These are phyloP conservation scores for Erysimum cheiri DNA, from an alignment of 441 rosid genomes.

Conservation along the genomic window DNA sequence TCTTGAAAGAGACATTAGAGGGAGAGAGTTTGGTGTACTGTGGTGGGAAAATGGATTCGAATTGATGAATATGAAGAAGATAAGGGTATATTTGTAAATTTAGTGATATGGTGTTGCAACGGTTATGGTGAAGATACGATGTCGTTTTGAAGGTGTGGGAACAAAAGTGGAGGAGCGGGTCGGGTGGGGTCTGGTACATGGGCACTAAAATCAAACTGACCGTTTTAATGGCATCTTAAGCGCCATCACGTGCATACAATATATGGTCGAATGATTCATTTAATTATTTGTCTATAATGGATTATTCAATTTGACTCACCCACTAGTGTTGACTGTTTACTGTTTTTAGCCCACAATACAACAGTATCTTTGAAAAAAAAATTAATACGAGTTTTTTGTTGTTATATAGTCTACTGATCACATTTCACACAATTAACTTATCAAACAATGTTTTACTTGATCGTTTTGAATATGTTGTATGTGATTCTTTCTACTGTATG, in stretches of 20 bases:
- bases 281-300: not conserved
- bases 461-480: not conserved
- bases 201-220: slow-evolving; percentile 44
- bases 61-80: slow-evolving; percentile 59
- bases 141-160: slow-evolving; percentile 18
- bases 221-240: slow-evolving; percentile 48
- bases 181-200: slow-evolving; percentile 41
- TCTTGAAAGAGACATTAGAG: slow-evolving; percentile 55
- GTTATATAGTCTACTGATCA: not conserved
- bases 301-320: slow-evolving; percentile 34
- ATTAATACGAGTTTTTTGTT: too few relatives aligned
- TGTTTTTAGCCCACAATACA: not conserved
- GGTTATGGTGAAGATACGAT: slow-evolving; percentile 43
- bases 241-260: slow-evolving; percentile 40
- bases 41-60: slow-evolving; percentile 64
- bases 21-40: slow-evolving; percentile 8
- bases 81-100: slow-evolving; percentile 32
- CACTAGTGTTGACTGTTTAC: slow-evolving; percentile 19
- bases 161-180: slow-evolving; percentile 34
- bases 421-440: not conserved
- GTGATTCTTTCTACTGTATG: not conserved
- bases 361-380: too few relatives aligned
- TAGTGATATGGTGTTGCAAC: slow-evolving; percentile 19
- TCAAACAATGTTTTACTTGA: too few relatives aligned
- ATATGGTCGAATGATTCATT: slow-evolving; percentile 19